Percentiles rank a stretch among this genome's conserved stretches.
Conservation (phyloP, 2,329 filamentous ascomycete genomes). For the Aspergillus sp. region DNA sequence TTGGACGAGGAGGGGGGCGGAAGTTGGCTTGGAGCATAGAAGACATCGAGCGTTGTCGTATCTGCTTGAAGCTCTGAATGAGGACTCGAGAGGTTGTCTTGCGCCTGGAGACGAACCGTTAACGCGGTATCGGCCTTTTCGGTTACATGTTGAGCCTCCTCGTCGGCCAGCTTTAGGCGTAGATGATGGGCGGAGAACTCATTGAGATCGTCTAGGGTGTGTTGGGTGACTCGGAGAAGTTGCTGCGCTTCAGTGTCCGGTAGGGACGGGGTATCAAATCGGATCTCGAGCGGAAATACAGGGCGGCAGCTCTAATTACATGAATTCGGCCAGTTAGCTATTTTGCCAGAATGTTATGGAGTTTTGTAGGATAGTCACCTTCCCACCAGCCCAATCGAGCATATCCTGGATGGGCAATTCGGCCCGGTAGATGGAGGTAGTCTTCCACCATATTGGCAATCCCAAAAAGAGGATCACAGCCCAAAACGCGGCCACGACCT, state of each 20-base stretch:
- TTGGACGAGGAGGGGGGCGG: slow-evolving; percentile 67
- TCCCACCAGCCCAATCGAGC: slow-evolving; percentile 88
- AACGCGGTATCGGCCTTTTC: slow-evolving; percentile 56
- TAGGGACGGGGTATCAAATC: slow-evolving; percentile 68
- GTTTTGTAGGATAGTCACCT: slow-evolving; percentile 53
- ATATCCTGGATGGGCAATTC: slow-evolving; percentile 79
- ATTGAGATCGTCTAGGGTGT: slow-evolving; percentile 81
- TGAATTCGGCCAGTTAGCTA: background rate
- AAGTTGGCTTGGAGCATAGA: slow-evolving; percentile 69
- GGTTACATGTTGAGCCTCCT: slow-evolving; percentile 11
- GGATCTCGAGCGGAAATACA: slow-evolving; percentile 82
- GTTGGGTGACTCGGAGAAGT: slow-evolving; percentile 77
- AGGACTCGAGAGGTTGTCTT: slow-evolving; percentile 47
- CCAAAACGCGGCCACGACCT: slow-evolving; percentile 89
- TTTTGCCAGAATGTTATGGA: background rate
- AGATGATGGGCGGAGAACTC: slow-evolving; percentile 84
- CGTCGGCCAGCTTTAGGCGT: slow-evolving; percentile 62
- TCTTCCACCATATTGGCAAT: slow-evolving; percentile 93
- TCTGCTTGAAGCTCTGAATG: slow-evolving; percentile 68
- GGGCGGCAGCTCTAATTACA: slow-evolving; percentile 72
- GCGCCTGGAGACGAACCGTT: slow-evolving; percentile 66
- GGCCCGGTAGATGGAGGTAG: slow-evolving; percentile 88
- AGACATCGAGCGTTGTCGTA: slow-evolving; percentile 70
- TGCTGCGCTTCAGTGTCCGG: slow-evolving; percentile 67
- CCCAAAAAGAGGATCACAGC: slow-evolving; percentile 77